A percentile compares a stretch with the other conserved stretches of the same genome.
phyloP scores from a whole-genome alignment of 2,329 filamentous ascomycete genomes.

The Aspergillus brunneoviolaceus region DNA sequence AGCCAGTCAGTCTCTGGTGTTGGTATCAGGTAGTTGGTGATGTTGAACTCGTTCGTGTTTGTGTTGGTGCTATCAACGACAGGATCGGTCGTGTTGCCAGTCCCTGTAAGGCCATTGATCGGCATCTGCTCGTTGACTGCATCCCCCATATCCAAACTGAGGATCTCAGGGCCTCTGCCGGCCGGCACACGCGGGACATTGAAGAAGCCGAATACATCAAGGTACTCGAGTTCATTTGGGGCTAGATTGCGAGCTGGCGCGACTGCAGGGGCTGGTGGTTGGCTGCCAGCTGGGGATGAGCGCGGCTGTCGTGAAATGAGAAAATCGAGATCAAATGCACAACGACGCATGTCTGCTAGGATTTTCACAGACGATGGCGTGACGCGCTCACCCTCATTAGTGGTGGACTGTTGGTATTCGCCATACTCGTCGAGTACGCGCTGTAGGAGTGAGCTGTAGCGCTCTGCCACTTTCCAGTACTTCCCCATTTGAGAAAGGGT shows the following conservation, averaged over 20 bases:
- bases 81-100: slow-evolving; percentile 11
- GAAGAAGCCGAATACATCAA: slow-evolving; percentile 94
- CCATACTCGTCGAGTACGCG: slow-evolving; percentile 83
- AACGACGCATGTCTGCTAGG: slow-evolving; percentile 85
- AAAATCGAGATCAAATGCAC: slow-evolving; percentile 86
- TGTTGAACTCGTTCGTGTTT: slow-evolving; percentile 43
- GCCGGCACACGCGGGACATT: slow-evolving; percentile 74
- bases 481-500: slow-evolving; percentile 76
- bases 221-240: slow-evolving; percentile 80
- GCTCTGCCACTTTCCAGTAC: slow-evolving; percentile 81
- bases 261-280: slow-evolving; percentile 23
- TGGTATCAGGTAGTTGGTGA: slow-evolving; percentile 48
- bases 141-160: slow-evolving; percentile 26
- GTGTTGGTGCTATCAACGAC: slow-evolving; percentile 22
- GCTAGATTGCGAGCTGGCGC: slow-evolving; percentile 63
- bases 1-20: slow-evolving; percentile 50
- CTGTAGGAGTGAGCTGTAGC: slow-evolving; percentile 76
- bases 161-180: slow-evolving; percentile 29
- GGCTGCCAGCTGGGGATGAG: slow-evolving; percentile 37
- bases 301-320: slow-evolving; percentile 79
- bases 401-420: slow-evolving; percentile 66
- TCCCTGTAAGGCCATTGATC: slow-evolving; percentile 35
- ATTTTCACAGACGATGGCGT: slow-evolving; percentile 84
- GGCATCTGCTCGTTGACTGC: slow-evolving; percentile 36
- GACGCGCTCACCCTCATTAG: slow-evolving; percentile 65